A percentile compares a stretch with the other conserved stretches of the same genome.
These are phyloP conservation scores for Solanum dulcamara DNA, from an alignment of 257 asterid species.

Conservation along the genomic window DNA sequence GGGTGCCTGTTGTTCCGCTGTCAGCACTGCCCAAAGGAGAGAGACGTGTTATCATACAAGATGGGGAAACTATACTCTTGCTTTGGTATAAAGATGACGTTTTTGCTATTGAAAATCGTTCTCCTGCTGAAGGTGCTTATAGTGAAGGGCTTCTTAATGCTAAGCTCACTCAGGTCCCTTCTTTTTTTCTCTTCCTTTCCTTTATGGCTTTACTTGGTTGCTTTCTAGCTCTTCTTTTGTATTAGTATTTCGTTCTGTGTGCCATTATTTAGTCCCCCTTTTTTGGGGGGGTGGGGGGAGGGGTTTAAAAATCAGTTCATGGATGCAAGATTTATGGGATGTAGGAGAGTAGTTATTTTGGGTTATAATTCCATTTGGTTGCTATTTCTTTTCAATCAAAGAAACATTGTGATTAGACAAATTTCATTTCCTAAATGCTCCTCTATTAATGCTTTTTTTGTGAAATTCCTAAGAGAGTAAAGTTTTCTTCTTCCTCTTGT, in stretches of 20 bases:
- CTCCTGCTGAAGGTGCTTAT: slow-evolving; percentile 97
- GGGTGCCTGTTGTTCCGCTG: slow-evolving; percentile 94
- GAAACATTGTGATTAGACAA: background rate
- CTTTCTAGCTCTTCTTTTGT: background rate
- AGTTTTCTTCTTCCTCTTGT: background rate
- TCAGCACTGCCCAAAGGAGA: slow-evolving; percentile 90
- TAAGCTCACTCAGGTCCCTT: slow-evolving; percentile 96
- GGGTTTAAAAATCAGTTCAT: background rate
- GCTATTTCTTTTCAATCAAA: background rate
- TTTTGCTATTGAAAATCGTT: slow-evolving; percentile 79
- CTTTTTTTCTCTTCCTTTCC: background rate
- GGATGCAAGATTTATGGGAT: background rate
- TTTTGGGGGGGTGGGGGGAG: too few relatives aligned
- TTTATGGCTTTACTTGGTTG: background rate
- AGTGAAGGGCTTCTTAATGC: slow-evolving; percentile 88
- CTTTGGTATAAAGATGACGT: slow-evolving; percentile 76
- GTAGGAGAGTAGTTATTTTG: background rate
- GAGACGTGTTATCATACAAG: slow-evolving; percentile 83
- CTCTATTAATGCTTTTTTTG: background rate
- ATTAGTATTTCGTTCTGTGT: background rate
- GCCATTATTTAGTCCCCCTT: background rate
- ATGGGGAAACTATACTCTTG: slow-evolving; percentile 58
- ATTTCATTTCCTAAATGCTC: background rate
- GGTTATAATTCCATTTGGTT: background rate
- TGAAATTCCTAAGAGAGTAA: background rate